Conservation (phyloP, 1,139 yeast genomes). For the Candida sanyaensis region DNA sequence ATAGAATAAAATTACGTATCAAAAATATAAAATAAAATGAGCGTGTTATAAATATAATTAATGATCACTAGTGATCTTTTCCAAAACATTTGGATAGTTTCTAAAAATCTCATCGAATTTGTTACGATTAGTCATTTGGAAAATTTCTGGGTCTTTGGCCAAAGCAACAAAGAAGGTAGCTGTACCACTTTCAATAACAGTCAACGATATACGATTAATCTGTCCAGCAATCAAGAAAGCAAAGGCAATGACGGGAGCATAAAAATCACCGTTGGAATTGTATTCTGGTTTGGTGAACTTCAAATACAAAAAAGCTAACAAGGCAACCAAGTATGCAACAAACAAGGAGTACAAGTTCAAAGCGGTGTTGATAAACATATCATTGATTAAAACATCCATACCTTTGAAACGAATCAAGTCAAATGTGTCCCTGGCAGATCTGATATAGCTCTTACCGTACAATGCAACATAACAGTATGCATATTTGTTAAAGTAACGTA, state of each 20-base stretch:
- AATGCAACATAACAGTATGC: constrained; percentile 88
- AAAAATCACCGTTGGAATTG: constrained; percentile 64
- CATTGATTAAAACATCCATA: constrained; percentile 83
- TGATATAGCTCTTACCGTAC: constrained; percentile 77
- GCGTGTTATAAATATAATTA: constrained; percentile 12
- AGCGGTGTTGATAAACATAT: constrained; percentile 77
- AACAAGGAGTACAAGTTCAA: constrained; percentile 70
- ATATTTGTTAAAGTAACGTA: constrained; percentile 85
- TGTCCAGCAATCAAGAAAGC: constrained; percentile 77
- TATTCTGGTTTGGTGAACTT: constrained; percentile 72
- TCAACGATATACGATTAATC: constrained; percentile 69
- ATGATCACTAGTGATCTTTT: constrained; percentile 47
- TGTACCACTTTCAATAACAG: constrained; percentile 78
- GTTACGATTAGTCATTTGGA: constrained; percentile 74
- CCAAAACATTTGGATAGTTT: constrained; percentile 74
- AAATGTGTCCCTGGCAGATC: constrained; percentile 83
- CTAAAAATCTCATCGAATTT: constrained; percentile 70
- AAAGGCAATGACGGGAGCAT: constrained; percentile 79
- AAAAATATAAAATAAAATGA: not conserved
- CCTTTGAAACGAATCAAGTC: constrained; percentile 77
- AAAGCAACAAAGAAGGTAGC: constrained; percentile 86
- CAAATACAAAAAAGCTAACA: constrained; percentile 71
- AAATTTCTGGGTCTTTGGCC: constrained; percentile 86
- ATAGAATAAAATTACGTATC: not conserved
- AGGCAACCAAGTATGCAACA: constrained; percentile 68